Evolutionary conservation across 2,329 filamentous ascomycete genomes (phyloP), one percentile per base, ranked within the genome.

Genomic region (Paramyrothecium roridum): DNA sequence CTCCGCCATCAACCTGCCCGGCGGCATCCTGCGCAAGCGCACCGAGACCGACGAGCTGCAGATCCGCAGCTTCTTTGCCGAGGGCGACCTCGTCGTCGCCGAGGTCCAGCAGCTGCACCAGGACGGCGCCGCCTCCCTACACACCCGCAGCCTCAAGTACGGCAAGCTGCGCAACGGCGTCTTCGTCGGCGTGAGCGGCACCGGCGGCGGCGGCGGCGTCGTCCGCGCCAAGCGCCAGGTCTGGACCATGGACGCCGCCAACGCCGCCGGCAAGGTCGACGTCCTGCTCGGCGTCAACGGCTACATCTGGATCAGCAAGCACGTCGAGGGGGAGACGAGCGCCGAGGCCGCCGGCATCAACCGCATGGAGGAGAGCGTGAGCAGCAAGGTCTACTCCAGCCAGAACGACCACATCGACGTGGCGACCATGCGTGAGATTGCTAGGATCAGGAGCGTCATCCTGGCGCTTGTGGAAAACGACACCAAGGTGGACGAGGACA

Each of bases 1-100:
- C 47, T 90, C 86, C 53, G 89, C 89, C 58, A 98, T 99, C 74
- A 99, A 99, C 70, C 79, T 99, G 2, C 95, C 95, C 0, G 95
- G 95, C 55, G 95, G 95, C 34, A 96, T 96, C 61, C 80, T 97
- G 65, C 85, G 95, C 56, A 90, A 93, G 69, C 83, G 95, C 61
- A 99, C 95, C 26, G 93, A 93, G 67, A 96, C 95, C 17, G 95
- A 99, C 72, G 95, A 98, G 77, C 81, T 99, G 65, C 95, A 98
- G 74, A 98, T 99, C 73, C 86, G 95, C 52, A 91, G 87, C n/a
- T 99, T 97, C 74, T 98, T 99, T 76, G 87, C 89, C 54, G 95
- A 99, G 73, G 95, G 95, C 13, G 95, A 99, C 70, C 76, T 99
- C 52, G 78, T 99, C 17, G 90, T 98, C 19, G 95, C 95, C 1